phyloP scores from a whole-genome alignment of 2,329 filamentous ascomycete genomes.

The Daldinia eschscholtzii region DNA sequence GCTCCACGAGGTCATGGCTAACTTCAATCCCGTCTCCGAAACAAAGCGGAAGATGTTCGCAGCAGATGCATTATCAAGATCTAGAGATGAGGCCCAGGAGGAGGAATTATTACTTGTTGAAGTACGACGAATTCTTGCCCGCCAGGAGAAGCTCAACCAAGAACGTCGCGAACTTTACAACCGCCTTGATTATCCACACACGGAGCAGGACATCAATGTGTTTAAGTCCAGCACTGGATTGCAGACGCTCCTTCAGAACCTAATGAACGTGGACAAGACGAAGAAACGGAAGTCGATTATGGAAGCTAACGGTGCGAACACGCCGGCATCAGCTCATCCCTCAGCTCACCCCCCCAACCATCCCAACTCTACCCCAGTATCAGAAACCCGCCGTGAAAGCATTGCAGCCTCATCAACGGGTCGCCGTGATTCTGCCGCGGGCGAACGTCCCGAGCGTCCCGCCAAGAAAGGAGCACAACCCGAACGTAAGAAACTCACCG shows the following conservation, averaged over 20 bases:
- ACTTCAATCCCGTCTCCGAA: slow-evolving; percentile 87
- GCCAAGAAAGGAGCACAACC: slow-evolving; percentile 65
- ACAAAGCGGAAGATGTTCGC: slow-evolving; percentile 86
- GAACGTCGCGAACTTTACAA: slow-evolving; percentile 89
- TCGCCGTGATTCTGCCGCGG: slow-evolving; percentile 62
- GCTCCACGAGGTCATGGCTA: slow-evolving; percentile 85
- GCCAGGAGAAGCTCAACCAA: slow-evolving; percentile 86
- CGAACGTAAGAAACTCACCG: slow-evolving; percentile 77
- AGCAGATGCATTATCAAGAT: slow-evolving; percentile 80
- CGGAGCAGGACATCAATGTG: slow-evolving; percentile 76
- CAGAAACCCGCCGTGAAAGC: slow-evolving; percentile 65
- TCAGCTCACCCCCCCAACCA: slow-evolving; percentile 42
- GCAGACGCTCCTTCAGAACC: slow-evolving; percentile 82
- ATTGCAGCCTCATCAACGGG: slow-evolving; percentile 60
- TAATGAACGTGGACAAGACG: slow-evolving; percentile 85
- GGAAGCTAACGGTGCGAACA: slow-evolving; percentile 67
- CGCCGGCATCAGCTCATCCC: slow-evolving; percentile 56
- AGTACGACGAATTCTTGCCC: slow-evolving; percentile 89
- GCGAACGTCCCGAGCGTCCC: slow-evolving; percentile 56
- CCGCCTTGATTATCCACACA: slow-evolving; percentile 83
- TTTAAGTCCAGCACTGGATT: slow-evolving; percentile 88
- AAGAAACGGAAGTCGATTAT: slow-evolving; percentile 85
- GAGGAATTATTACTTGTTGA: slow-evolving; percentile 91
- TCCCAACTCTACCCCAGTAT: slow-evolving; percentile 55
- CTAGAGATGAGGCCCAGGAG: slow-evolving; percentile 89